Conservation (phyloP, 2,329 filamentous ascomycete genomes). For the Simplicillium sp. region DNA sequence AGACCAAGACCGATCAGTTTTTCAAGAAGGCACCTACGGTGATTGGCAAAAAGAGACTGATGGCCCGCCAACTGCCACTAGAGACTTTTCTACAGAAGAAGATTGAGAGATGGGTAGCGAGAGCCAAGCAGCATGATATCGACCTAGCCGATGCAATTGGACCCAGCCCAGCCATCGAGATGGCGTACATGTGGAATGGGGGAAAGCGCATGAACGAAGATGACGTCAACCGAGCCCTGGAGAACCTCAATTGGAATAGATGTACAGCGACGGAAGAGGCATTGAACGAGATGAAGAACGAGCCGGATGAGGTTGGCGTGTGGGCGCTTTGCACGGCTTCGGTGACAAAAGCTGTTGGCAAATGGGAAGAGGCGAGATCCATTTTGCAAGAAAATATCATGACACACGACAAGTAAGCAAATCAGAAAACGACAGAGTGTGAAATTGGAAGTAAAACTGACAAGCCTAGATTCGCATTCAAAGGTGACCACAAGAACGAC, state of each 20-base stretch:
- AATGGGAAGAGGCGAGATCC: conserved; percentile 53
- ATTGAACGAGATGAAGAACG: conserved; percentile 35
- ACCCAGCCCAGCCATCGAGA: conserved; percentile 74
- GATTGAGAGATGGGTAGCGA: conserved; percentile 76
- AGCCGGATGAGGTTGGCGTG: conserved; percentile 53
- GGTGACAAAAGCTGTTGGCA: conserved; percentile 53
- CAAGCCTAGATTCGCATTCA: conserved; percentile 38
- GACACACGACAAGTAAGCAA: conserved; percentile 47
- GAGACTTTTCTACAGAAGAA: conserved; percentile 80
- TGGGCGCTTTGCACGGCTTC: conserved; percentile 57
- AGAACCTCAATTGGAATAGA: conserved; percentile 55
- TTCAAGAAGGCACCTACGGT: conserved; percentile 63
- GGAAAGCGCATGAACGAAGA: conserved; percentile 64
- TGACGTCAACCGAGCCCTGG: conserved; percentile 55
- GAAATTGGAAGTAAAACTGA: neutral
- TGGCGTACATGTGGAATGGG: conserved; percentile 91
- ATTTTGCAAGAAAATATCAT: conserved; percentile 58
- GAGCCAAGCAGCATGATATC: conserved; percentile 56
- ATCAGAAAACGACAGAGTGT: neutral
- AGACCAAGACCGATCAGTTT: conserved; percentile 56
- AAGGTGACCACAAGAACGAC: conserved; percentile 54
- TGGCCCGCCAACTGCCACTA: conserved; percentile 83
- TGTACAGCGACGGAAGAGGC: conserved; percentile 38
- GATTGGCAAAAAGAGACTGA: conserved; percentile 79
- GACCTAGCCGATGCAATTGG: conserved; percentile 74